phyloP scores from a whole-genome alignment of 2,329 filamentous ascomycete species.

The Domatiomyces catenatus region DNA sequence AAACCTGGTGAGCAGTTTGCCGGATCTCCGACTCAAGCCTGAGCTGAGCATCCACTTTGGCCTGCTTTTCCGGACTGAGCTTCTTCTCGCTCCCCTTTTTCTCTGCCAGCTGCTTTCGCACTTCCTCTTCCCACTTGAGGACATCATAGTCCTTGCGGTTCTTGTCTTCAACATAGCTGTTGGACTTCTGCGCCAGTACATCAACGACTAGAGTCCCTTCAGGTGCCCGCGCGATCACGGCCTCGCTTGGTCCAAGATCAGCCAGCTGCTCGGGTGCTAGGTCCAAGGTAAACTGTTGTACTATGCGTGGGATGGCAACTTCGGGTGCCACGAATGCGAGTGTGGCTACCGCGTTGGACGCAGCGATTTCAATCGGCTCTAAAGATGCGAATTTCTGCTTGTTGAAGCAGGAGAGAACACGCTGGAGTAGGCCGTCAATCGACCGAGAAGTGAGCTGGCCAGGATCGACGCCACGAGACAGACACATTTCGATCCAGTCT shows the following conservation, averaged over 20 bases:
- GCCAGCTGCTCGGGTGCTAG: constrained; percentile 55
- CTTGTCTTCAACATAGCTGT: constrained; percentile 58
- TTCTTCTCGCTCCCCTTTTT: constrained; percentile 84
- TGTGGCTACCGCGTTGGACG: constrained; percentile 74
- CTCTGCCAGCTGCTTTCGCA: constrained; percentile 70
- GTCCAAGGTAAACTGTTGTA: constrained; percentile 59
- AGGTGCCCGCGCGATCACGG: constrained; percentile 80
- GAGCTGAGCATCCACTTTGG: constrained; percentile 80
- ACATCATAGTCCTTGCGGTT: constrained; percentile 92
- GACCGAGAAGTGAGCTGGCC: constrained; percentile 56
- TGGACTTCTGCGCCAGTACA: constrained; percentile 69
- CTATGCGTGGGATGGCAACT: constrained; percentile 57
- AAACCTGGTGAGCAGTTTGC: constrained; percentile 51
- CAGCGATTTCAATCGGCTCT: constrained; percentile 46
- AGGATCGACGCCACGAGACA: constrained; percentile 68
- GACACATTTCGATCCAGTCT: constrained; percentile 79
- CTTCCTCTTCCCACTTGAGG: constrained; percentile 90
- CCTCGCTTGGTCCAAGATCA: constrained; percentile 68
- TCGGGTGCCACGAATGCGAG: constrained; percentile 87
- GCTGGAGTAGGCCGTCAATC: constrained; percentile 48
- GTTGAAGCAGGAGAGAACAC: constrained; percentile 23
- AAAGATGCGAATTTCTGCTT: constrained; percentile 16
- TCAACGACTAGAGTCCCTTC: constrained; percentile 82
- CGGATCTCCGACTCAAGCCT: constrained; percentile 74
- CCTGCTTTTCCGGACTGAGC: constrained; percentile 71